Conservation (phyloP, 2,329 filamentous ascomycete species). For the Fusarium miscanthi region DNA sequence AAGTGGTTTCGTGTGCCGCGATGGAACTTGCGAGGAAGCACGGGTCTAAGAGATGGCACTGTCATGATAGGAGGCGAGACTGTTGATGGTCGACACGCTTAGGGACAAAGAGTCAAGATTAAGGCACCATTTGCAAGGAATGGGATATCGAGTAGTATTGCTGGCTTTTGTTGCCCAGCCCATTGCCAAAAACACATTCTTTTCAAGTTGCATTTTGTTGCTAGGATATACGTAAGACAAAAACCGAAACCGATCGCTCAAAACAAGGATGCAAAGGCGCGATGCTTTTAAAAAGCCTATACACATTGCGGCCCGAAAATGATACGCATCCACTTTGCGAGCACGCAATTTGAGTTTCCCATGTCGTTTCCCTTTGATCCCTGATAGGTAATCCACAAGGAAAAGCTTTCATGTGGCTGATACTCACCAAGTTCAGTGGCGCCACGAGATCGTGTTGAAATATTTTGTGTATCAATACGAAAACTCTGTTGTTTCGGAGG, state of each 20-base stretch:
- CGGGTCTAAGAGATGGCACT: neutral
- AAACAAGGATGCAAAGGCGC: constrained; percentile 17
- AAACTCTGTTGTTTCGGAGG: neutral
- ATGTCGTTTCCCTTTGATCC: constrained; percentile 5
- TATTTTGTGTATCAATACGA: neutral
- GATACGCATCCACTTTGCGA: constrained; percentile 5
- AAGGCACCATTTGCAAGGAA: neutral
- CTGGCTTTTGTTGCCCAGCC: too few species aligned
- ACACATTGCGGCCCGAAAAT: constrained; percentile 5
- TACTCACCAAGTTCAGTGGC: neutral
- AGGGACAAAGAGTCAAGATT: neutral
- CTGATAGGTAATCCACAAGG: neutral
- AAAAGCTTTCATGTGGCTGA: neutral
- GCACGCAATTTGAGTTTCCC: constrained; percentile 26
- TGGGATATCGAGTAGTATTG: neutral
- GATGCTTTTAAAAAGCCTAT: constrained; percentile 30
- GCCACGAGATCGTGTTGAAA: neutral
- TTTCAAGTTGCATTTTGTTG: too few species aligned
- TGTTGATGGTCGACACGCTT: neutral
- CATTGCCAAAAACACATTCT: neutral
- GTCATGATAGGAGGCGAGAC: neutral
- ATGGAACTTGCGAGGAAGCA: neutral
- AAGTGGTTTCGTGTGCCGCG: neutral
- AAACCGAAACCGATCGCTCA: neutral
- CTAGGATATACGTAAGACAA: constrained; percentile 7